Evolutionary conservation across 179 eudicot genomes (phyloP), one percentile per base, ranked within the genome.

Genomic region (Dionaea muscipula): DNA sequence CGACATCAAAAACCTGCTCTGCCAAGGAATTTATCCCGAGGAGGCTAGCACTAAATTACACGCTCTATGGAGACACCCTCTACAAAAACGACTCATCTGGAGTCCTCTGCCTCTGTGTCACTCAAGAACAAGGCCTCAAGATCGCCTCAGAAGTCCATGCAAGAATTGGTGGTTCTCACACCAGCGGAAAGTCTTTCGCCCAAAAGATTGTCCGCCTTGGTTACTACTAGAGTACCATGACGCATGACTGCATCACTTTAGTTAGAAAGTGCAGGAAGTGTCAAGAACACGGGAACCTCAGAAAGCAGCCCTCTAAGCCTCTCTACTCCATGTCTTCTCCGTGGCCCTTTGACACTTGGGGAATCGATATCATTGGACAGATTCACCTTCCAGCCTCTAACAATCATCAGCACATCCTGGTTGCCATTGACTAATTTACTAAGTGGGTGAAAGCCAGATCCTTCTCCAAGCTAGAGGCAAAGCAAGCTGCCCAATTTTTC

Each of bases 361-460:
- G 45, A 17, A 54, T 54, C 14, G 57, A 54, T 10, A 41, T 23
- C 21, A 54, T 54, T 2, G 26, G 45, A 0, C 46, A 24, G 0
- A 59, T 47, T 20, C 8, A 47, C 1, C 36, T 17, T 2, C 47
- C 22, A n/a, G 63, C 54, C 24, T 47, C 47, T 5, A 59, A 35
- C 21, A 22, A 33, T 1, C 46, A 59, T 38, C 13, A 16, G 6
- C 47, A 28, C 54, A 36, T 59, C 41, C 10, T 59, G 11, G 54
- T 59, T 0, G 46, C 22, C 19, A 20, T n/a, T 2, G 55, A 51
- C 37, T 26, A 51, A 35, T 16, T 27, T 20, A 25, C 55, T 11
- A 46, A 59, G n/a, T 59, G 45, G 54, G 35, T 59, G 1, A 45
- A 59, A 36, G 46, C 35, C 0, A 19, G 27, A 1, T 59, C 46